Evolutionary conservation across 768 basidiomycete species (phyloP).

Genomic region (Favolaschia claudopus): DNA sequence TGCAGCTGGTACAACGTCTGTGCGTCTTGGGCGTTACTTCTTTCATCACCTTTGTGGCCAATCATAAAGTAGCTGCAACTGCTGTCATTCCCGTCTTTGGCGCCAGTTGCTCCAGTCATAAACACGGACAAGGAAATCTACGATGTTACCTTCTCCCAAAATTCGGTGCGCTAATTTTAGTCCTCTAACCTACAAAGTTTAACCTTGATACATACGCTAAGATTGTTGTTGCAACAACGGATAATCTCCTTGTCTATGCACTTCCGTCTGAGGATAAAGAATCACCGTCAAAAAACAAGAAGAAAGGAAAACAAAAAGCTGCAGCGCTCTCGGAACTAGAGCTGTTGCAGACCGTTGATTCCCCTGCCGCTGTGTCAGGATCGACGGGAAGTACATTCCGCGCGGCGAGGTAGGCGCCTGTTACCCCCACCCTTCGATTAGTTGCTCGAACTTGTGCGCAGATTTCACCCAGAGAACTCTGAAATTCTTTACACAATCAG

Average conservation of each 20-base stretch:
- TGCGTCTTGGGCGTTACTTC: constrained; percentile 44
- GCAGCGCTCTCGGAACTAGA: constrained; percentile 42
- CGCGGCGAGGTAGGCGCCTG: constrained; percentile 56
- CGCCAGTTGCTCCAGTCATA: constrained; percentile 55
- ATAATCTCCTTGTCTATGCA: constrained; percentile 68
- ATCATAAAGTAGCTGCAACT: constrained; percentile 60
- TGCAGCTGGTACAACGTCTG: constrained; percentile 77
- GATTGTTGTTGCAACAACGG: constrained; percentile 74
- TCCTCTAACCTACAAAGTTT: constrained; percentile 1
- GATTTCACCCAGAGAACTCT: constrained; percentile 62
- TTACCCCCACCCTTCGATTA: background rate
- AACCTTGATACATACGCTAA: constrained; percentile 32
- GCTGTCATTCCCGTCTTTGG: constrained; percentile 68
- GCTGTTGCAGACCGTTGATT: constrained; percentile 58
- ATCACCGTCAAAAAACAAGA: constrained; percentile 40
- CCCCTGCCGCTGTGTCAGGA: constrained; percentile 57
- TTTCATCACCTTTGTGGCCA: background rate
- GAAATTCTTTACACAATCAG: constrained; percentile 72
- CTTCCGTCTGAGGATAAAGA: constrained; percentile 45
- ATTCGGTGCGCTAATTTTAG: constrained; percentile 53
- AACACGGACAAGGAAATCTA: constrained; percentile 83
- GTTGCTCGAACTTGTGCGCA: constrained; percentile 31
- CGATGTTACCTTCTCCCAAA: constrained; percentile 79
- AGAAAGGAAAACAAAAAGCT: constrained; percentile 54
- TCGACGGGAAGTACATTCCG: constrained; percentile 67